These are phyloP conservation scores for Nicotiana noctiflora DNA, from an alignment of 257 asterid species.

Conservation along the genomic window DNA sequence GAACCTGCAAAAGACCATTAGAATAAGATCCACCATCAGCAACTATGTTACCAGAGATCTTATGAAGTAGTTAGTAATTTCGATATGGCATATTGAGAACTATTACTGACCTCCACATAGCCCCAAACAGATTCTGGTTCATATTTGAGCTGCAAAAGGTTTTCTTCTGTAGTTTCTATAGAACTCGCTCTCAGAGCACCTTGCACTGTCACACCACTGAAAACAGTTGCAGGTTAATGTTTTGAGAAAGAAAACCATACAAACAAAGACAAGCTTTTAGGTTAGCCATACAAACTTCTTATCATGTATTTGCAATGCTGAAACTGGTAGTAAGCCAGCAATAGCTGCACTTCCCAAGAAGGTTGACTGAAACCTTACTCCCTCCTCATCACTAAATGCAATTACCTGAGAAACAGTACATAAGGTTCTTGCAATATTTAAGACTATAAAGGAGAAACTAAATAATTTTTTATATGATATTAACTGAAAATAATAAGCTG, in stretches of 20 bases:
- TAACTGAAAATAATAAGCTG: neutral
- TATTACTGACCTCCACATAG: slow-evolving; percentile 60
- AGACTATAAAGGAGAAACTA: neutral
- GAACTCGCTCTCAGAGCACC: slow-evolving; percentile 68
- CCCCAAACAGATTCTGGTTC: slow-evolving; percentile 82
- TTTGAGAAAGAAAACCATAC: slow-evolving; percentile 13
- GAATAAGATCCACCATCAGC: slow-evolving; percentile 11
- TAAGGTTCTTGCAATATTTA: neutral
- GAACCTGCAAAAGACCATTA: slow-evolving; percentile 55
- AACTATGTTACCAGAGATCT: slow-evolving; percentile 2
- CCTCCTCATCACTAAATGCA: slow-evolving; percentile 99
- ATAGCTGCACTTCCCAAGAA: slow-evolving; percentile 98
- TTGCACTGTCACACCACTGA: slow-evolving; percentile 96
- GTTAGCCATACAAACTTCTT: slow-evolving; percentile 57
- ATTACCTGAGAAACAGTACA: slow-evolving; percentile 43
- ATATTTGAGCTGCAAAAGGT: slow-evolving; percentile 76
- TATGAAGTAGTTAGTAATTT: slow-evolving; percentile 3
- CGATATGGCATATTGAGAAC: neutral
- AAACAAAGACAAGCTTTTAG: slow-evolving; percentile 11
- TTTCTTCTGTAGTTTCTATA: slow-evolving; percentile 56
- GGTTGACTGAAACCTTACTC: slow-evolving; percentile 95
- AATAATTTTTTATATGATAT: neutral
- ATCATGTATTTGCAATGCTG: slow-evolving; percentile 63
- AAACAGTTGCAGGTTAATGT: slow-evolving; percentile 29
- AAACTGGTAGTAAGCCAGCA: slow-evolving; percentile 82